These are phyloP conservation scores for Pseudocercospora macadamiae DNA, from an alignment of 2,329 filamentous ascomycete genomes.

Conservation along the genomic window DNA sequence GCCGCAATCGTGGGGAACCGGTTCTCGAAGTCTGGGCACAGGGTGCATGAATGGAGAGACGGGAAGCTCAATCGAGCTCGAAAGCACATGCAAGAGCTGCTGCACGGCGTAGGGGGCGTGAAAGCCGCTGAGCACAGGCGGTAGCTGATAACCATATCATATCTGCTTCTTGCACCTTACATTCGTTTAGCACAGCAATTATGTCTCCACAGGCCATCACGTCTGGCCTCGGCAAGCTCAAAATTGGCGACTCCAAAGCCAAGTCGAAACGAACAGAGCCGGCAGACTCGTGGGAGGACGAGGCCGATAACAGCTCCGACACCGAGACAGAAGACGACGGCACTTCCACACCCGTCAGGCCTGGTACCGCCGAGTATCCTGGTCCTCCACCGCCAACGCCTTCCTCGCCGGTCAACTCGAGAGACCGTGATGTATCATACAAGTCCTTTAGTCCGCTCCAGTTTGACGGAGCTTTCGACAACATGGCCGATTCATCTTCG, in stretches of 20 bases:
- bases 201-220: constrained; percentile 26
- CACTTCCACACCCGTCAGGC: constrained; percentile 34
- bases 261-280: constrained; percentile 24
- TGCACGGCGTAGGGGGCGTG: not conserved
- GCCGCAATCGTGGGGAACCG: not conserved
- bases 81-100: not conserved
- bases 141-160: not conserved
- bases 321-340: constrained; percentile 36
- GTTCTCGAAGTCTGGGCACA: too few relatives aligned
- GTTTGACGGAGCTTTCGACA: constrained; percentile 23
- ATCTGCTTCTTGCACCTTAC: not conserved
- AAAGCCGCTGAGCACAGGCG: not conserved
- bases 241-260: constrained; percentile 39
- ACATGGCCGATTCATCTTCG: not conserved
- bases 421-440: constrained; percentile 18
- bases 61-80: too few relatives aligned
- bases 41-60: too few relatives aligned
- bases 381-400: constrained; percentile 69
- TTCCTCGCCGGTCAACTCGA: constrained; percentile 54
- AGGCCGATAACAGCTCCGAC: constrained; percentile 51
- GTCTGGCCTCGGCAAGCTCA: constrained; percentile 38
- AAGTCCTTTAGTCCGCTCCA: constrained; percentile 32
- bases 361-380: constrained; percentile 37
- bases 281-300: constrained; percentile 79
- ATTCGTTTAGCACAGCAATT: not conserved